Conservation (phyloP, 1,284 basidiomycete genomes). For the Moniliophthora roreri region DNA sequence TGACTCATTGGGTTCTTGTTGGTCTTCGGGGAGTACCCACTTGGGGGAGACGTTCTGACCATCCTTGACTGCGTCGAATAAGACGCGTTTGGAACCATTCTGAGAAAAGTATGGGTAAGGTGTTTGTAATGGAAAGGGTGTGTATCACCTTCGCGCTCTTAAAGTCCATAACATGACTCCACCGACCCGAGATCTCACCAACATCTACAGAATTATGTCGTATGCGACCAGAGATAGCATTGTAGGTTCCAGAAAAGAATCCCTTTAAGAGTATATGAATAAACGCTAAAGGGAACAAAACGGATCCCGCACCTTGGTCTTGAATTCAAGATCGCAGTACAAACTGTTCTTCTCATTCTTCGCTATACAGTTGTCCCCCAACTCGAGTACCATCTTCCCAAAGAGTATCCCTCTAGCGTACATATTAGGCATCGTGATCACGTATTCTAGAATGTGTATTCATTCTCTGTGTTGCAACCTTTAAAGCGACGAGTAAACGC, state of each 20-base stretch:
- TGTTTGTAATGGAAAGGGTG: not conserved
- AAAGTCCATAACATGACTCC: constrained; percentile 92
- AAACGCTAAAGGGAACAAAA: not conserved
- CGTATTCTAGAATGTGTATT: constrained; percentile 56
- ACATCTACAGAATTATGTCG: constrained; percentile 66
- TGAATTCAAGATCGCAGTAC: constrained; percentile 91
- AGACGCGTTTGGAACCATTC: constrained; percentile 68
- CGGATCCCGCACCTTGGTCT: constrained; percentile 74
- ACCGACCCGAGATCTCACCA: constrained; percentile 89
- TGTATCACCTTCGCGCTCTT: constrained; percentile 62
- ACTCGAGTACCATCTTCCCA: constrained; percentile 97
- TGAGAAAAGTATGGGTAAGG: constrained; percentile 24
- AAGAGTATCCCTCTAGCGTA: constrained; percentile 97
- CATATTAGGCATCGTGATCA: constrained; percentile 96
- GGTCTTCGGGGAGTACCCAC: constrained; percentile 78
- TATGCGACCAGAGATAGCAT: constrained; percentile 84
- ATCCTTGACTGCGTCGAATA: constrained; percentile 85
- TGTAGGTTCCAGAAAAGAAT: constrained; percentile 97
- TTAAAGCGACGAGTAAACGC: constrained; percentile 25
- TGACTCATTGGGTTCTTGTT: constrained; percentile 93
- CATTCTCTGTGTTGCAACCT: not conserved
- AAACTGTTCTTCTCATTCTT: constrained; percentile 80
- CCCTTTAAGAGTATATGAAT: constrained; percentile 52
- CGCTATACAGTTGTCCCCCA: constrained; percentile 90
- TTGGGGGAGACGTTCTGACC: constrained; percentile 79